These are phyloP conservation scores for Andrographis paniculata DNA, from an alignment of 305 asterid genomes.

Conservation along the genomic window DNA sequence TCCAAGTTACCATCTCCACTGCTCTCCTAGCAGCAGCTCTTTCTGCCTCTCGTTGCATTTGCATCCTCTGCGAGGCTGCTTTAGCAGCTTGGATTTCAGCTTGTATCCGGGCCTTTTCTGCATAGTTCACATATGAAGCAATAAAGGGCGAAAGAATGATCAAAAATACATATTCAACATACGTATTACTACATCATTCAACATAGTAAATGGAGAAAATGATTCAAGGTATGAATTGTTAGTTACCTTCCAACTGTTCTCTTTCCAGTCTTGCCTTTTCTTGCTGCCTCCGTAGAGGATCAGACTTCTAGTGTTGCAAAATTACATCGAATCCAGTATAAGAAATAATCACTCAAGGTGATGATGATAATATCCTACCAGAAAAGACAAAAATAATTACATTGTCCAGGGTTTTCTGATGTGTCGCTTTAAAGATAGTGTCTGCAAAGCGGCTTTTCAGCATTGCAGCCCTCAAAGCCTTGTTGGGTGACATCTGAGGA, in stretches of 20 bases:
- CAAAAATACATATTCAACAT: background rate
- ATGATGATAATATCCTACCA: background rate
- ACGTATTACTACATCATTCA: no score
- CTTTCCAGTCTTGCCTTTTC: constrained; percentile 50
- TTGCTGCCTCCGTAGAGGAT: constrained; percentile 33
- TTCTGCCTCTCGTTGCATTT: constrained; percentile 35
- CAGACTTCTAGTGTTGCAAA: constrained; percentile 38
- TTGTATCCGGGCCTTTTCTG: constrained; percentile 58
- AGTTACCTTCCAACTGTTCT: constrained; percentile 49
- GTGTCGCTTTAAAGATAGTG: constrained; percentile 57
- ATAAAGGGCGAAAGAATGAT: background rate
- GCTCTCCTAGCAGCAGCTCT: constrained; percentile 59
- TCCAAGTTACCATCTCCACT: constrained; percentile 35
- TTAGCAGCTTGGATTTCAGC: constrained; percentile 53
- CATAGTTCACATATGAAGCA: background rate
- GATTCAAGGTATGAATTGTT: background rate
- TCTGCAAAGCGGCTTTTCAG: constrained; percentile 66
- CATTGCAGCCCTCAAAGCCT: constrained; percentile 73
- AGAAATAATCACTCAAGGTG: no score
- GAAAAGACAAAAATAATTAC: constrained; percentile 11
- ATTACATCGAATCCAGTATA: constrained; percentile 14
- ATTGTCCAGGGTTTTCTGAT: constrained; percentile 25
- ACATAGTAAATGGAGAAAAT: background rate
- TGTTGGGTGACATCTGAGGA: constrained; percentile 40
- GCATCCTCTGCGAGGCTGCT: constrained; percentile 35